phyloP scores from a whole-genome alignment of 306 rosid species.

The Ormosia semicastrata region DNA sequence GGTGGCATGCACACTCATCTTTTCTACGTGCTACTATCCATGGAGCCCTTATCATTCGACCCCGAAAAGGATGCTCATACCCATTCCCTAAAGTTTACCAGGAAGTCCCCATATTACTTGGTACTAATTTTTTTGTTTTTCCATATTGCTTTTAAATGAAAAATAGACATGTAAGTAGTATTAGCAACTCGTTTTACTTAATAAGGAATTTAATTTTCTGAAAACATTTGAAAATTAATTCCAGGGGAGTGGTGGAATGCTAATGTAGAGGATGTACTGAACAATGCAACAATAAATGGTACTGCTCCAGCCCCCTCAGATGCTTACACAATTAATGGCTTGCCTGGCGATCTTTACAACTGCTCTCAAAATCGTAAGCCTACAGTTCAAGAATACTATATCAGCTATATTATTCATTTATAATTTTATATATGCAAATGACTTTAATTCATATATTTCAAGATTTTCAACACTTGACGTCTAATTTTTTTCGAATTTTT shows the following conservation, averaged over 20 bases:
- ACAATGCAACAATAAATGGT: constrained; percentile 23
- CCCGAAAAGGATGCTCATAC: constrained; percentile 27
- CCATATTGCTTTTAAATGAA: too few relatives aligned
- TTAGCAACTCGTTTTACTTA: too few relatives aligned
- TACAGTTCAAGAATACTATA: too few relatives aligned
- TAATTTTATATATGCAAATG: too few relatives aligned
- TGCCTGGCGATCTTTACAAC: constrained; percentile 52
- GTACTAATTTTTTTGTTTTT: constrained; percentile 4
- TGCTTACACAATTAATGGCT: constrained; percentile 70
- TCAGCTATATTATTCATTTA: too few relatives aligned
- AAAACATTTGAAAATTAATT: not conserved
- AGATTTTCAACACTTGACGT: not conserved
- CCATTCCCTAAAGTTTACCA: constrained; percentile 44
- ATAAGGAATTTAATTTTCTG: not conserved
- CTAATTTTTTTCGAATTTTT: too few relatives aligned
- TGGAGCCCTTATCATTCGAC: constrained; percentile 64
- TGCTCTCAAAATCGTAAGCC: constrained; percentile 59
- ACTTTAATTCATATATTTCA: not conserved
- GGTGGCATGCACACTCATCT: constrained; percentile 57
- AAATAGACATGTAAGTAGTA: too few relatives aligned
- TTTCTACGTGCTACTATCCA: constrained; percentile 64
- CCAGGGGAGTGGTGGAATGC: constrained; percentile 82
- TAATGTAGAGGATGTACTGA: constrained; percentile 46
- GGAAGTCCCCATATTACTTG: constrained; percentile 56
- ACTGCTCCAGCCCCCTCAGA: not conserved